Base-by-base conservation (phyloP, 495 filamentous ascomycete species). In the Aspergillus cavernicola region DNA sequence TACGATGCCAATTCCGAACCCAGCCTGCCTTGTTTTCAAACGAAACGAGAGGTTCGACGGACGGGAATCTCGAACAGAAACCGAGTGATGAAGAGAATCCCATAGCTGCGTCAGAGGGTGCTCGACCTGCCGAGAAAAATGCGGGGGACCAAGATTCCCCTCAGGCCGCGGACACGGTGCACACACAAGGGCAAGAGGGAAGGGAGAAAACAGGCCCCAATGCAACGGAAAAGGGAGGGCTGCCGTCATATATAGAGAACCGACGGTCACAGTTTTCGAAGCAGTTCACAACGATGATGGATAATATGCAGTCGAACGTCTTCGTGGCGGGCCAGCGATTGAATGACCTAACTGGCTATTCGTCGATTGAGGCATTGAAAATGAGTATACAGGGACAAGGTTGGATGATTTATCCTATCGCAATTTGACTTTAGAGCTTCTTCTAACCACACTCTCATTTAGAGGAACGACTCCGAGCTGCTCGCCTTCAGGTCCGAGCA, bases 271-370 rank as follows among this genome's bases (percentile, higher is more conserved):
- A 82, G 49, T 61, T 90, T 37, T 86, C 87, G 5, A 88, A 86
- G 55, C 82, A 85, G 53, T 85, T 96, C 64, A 82, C 79, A 41
- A 63, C 77, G 42, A 67, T 96, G 59, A 95, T 97, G 89, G 93
- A 98, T 70, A 81, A 88, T 53, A 64, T 96, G 20, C 89, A 96
- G 64, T 83, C 88, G 20, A 90, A 91, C 55, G 75, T 91, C 29
- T 88, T 95, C 57, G 80, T 84, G 48, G 90, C 90, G 10, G 87
- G 88, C 4, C 91, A 96, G 64, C 85, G 85, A 50, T 78, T 98
- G 68, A 97, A 97, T 68, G 87, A 89, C 61, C 76, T 96, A 41
- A 98, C 95, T 1, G 95, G 95, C 11, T 98, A 98, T 78, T 86
- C 88, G 1, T 85, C 87, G 31, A 98, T 98, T 68, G 93, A 96